Evolutionary conservation across 208 protist species (phyloP), one percentile per base, ranked within the genome.

Genomic region (Borovskyia barvae): DNA sequence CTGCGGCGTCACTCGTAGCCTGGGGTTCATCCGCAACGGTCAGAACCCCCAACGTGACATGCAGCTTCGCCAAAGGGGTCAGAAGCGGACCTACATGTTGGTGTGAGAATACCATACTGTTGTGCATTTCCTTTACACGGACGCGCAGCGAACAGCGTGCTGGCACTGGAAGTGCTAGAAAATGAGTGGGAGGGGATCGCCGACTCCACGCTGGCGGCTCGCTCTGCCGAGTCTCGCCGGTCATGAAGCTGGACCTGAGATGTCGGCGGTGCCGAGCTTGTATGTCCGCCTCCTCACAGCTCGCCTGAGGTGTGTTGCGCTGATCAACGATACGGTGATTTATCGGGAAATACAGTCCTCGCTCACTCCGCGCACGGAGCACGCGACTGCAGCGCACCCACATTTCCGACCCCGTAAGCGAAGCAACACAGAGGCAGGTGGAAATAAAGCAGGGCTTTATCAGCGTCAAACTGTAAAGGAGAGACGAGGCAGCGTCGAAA

Each of bases 271-370:
- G 87, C 6, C 84, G 82, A 0, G 80, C 84, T 56, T 92, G 88
- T 28, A 93, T 80, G 45, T 92, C 79, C 8, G 77, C 49, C 63
- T 93, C 73, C 24, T 82, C 70, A 9, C 54, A 39, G 3, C 37
- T 60, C 9, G 74, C 73, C 1, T 61, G 50, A 9, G 74, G 25
- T n/a, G 78, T 52, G 46, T 89, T 65, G 28, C 89, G 83, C 24
- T 65, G 53, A 47, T 95, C 89, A 5, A 87, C 66, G 36, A 90
- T 90, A 48, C 89, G 89, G 61, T 89, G 82, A 59, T 92, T 90
- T 41, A 95, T 92, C 52, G 89, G 89, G 59, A 93, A 95, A 68
- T 92, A 95, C 46, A 94, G 70, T 15, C 88, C 88, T 12, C 72
- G 72, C 56, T 88, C 84, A 32, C 65, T 60, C 20, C 65, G 68